Conservation (phyloP, 352 stramenopile species). For the Heterotrichella gracilis region DNA sequence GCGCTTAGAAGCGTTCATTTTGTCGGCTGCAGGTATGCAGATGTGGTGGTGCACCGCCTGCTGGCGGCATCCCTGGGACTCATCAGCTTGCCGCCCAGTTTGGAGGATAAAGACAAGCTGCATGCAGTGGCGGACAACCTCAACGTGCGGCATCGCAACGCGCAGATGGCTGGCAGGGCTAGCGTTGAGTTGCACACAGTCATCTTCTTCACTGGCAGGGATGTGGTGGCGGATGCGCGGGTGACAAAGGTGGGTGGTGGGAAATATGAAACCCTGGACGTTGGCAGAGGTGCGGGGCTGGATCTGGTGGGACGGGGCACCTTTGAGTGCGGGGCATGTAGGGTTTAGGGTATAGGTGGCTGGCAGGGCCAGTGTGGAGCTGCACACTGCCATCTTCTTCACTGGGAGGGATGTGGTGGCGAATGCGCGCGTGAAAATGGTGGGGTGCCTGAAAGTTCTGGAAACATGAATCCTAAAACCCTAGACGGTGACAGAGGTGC, state of each 20-base stretch:
- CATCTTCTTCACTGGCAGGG: slow-evolving; percentile 67
- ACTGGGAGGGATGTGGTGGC: slow-evolving; percentile 35
- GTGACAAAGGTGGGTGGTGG: too few species aligned
- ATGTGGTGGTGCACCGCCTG: slow-evolving; percentile 87
- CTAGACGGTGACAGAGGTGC: too few species aligned
- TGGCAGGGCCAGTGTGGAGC: slow-evolving; percentile 59
- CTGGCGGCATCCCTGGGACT: slow-evolving; percentile 73
- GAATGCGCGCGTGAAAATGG: too few species aligned
- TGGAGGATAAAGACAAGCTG: slow-evolving; percentile 59
- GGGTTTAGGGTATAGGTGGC: too few species aligned
- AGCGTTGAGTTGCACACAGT: slow-evolving; percentile 80
- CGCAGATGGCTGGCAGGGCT: slow-evolving; percentile 67
- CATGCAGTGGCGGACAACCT: slow-evolving; percentile 78
- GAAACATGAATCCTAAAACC: too few species aligned
- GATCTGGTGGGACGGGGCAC: too few species aligned
- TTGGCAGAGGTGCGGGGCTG: too few species aligned
- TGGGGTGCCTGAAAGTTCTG: too few species aligned
- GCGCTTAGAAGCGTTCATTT: too few species aligned
- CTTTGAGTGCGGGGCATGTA: too few species aligned
- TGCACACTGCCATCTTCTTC: slow-evolving; percentile 94
- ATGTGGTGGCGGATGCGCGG: slow-evolving; percentile 40
- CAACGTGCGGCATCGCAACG: slow-evolving; percentile 69
- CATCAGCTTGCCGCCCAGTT: slow-evolving; percentile 48
- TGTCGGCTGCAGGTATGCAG: slow-evolving; percentile 73
- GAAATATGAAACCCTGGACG: too few species aligned